A percentile compares a stretch with the other conserved stretches of the same genome.
phyloP scores from a whole-genome alignment of 2,329 filamentous ascomycete genomes.

The Botryotinia narcissicola region DNA sequence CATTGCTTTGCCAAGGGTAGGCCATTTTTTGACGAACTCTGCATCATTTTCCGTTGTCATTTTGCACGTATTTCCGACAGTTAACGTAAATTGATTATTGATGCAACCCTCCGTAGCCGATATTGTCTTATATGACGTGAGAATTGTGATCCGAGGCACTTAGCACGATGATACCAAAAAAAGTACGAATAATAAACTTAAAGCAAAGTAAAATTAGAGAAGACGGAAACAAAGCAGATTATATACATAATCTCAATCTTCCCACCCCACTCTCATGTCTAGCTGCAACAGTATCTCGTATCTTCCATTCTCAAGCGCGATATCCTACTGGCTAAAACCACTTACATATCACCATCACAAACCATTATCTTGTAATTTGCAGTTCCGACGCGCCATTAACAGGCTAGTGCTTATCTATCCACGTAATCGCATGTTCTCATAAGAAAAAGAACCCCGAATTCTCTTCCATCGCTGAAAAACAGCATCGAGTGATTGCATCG shows the following conservation, averaged over 20 bases:
- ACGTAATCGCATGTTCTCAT: not conserved
- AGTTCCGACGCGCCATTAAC: not conserved
- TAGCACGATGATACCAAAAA: not conserved
- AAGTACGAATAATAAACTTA: not conserved
- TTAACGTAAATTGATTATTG: not conserved
- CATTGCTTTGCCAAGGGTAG: not conserved
- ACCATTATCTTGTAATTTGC: not conserved
- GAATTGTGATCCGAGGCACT: not conserved
- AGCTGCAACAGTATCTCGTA: not conserved
- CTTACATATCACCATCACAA: not conserved
- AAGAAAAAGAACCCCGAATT: not conserved
- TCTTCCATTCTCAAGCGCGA: not conserved
- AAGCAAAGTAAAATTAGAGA: not conserved
- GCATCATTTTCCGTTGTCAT: not conserved
- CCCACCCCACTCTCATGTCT: not conserved
- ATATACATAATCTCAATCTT: not conserved
- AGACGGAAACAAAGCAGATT: not conserved
- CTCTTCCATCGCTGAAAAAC: not conserved
- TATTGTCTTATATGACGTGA: not conserved
- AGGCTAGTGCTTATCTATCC: not conserved
- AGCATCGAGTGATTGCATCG: not conserved
- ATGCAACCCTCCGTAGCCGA: not conserved
- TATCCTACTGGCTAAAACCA: not conserved
- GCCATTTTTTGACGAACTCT: slow-evolving; percentile 1
- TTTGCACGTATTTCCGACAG: not conserved